Conservation (phyloP, 352 stramenopile genomes). For the Phytophthora citricola region DNA sequence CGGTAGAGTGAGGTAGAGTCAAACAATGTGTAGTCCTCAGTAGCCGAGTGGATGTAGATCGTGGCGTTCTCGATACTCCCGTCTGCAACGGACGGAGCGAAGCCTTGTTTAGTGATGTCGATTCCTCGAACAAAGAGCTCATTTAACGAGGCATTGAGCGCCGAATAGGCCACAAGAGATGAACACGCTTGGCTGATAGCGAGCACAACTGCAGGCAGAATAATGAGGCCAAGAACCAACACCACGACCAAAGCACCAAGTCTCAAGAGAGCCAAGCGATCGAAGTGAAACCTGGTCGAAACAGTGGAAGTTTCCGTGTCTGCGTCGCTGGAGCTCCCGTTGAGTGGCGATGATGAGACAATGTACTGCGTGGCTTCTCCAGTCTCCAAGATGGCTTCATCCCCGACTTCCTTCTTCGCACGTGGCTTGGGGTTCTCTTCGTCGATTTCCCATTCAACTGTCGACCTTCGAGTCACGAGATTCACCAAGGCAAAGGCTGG, state of each 20-base stretch:
- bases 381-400: slow-evolving; percentile 10
- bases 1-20: slow-evolving; percentile 47
- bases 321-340: slow-evolving; percentile 9
- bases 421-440: not conserved
- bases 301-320: slow-evolving; percentile 7
- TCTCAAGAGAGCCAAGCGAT: slow-evolving; percentile 1
- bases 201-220: slow-evolving; percentile 24
- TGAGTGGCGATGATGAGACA: slow-evolving; percentile 18
- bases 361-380: slow-evolving; percentile 18
- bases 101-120: slow-evolving; percentile 19
- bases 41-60: slow-evolving; percentile 44
- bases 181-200: slow-evolving; percentile 24
- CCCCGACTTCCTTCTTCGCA: not conserved
- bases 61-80: slow-evolving; percentile 19
- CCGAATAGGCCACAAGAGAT: slow-evolving; percentile 39
- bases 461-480: not conserved
- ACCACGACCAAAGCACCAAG: slow-evolving; percentile 1
- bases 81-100: slow-evolving; percentile 22
- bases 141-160: slow-evolving; percentile 51
- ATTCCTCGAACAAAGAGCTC: slow-evolving; percentile 38
- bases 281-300: not conserved
- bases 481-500: slow-evolving; percentile 16
- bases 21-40: slow-evolving; percentile 54
- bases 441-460: not conserved
- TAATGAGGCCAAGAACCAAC: slow-evolving; percentile 15